Evolutionary conservation across 2,329 filamentous ascomycete genomes (phyloP), one percentile per base, ranked within the genome.

Genomic region (Diaporthe sp.): DNA sequence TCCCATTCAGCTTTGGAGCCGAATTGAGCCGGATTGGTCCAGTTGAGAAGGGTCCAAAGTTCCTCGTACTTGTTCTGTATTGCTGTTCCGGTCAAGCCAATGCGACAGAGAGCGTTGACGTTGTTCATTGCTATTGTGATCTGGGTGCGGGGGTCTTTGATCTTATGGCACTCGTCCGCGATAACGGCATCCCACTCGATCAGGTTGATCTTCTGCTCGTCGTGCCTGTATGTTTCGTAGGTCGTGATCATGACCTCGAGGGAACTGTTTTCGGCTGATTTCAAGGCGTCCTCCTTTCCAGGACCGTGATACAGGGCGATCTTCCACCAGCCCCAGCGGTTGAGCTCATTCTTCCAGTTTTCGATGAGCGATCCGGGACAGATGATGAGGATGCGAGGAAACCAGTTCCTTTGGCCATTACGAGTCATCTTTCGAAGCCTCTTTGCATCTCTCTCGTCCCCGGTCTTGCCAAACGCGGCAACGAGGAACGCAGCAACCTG

Each of bases 41-140:
- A 99, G 82, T 99, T 98, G 3, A 99, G 87, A 0, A 99, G 87
- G 0, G 95, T 97, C 96, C 96, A 99, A 0, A 99, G 89, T 83
- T 99, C 97, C 81, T 98, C 95, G 82, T 99, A 99, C 78, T 95
- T 97, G 83, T 99, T 99, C 82, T 99, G 97, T 59, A 99, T 98
- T 0, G 96, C 96, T 0, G 97, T 99, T 2, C 97, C 97, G 0
- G 96, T 98, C 12, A 99, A 88, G 0, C 97, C 97, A 76, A 99
- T 96, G 46, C 97, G 91, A 81, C 97, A 98, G 3, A 98, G 89
- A 0, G 96, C 92, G 79, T 99, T 99, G 79, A 98, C 88, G 77
- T 96, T 91, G 79, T 95, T 94, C 93, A 99, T 96, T 0, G 95
- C 93, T 80, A 94, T 91, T 0, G 96, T 97, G 10, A 93, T 94